These are phyloP conservation scores for Coniochaeta pulveracea DNA, from an alignment of 2,329 filamentous ascomycete species.

Conservation along the genomic window DNA sequence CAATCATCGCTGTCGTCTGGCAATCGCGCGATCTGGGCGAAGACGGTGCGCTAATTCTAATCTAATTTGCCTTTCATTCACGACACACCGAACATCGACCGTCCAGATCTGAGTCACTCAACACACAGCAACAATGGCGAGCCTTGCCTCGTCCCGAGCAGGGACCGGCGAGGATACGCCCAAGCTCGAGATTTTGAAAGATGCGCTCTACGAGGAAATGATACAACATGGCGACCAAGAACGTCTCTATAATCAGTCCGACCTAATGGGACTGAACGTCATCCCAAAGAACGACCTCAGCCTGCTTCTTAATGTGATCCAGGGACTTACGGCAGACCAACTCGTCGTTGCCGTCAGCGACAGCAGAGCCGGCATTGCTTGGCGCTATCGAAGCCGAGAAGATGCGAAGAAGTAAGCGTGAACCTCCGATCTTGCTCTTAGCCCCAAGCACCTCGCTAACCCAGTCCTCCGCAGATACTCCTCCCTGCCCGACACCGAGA, in stretches of 20 bases:
- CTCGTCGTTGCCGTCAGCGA: constrained; percentile 40
- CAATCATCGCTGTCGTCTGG: no score
- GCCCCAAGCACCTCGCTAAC: not conserved
- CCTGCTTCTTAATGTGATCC: constrained; percentile 42
- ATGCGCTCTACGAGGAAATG: constrained; percentile 44
- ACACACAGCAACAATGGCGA: constrained; percentile 8
- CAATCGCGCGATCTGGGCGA: no score
- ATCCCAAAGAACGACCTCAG: constrained; percentile 44
- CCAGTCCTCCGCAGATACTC: constrained; percentile 35
- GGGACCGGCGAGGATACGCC: constrained; percentile 14
- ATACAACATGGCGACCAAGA: constrained; percentile 34
- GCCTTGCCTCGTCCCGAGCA: constrained; percentile 7
- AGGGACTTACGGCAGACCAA: constrained; percentile 47
- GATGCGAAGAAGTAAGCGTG: constrained; percentile 48
- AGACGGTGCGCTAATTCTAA: no score
- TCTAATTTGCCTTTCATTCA: no score
- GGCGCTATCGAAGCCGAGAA: constrained; percentile 46
- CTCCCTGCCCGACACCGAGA: constrained; percentile 56
- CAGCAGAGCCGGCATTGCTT: constrained; percentile 33
- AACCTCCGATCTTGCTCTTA: constrained; percentile 2
- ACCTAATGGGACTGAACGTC: constrained; percentile 44
- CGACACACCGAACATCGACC: no score
- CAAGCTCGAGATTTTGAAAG: constrained; percentile 41
- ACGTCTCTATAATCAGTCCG: constrained; percentile 44
- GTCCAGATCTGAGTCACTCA: constrained; percentile 1